Evolutionary conservation across 2,329 filamentous ascomycete genomes (phyloP), one percentile per base, ranked within the genome.

Genomic region (Penicillium sp.): DNA sequence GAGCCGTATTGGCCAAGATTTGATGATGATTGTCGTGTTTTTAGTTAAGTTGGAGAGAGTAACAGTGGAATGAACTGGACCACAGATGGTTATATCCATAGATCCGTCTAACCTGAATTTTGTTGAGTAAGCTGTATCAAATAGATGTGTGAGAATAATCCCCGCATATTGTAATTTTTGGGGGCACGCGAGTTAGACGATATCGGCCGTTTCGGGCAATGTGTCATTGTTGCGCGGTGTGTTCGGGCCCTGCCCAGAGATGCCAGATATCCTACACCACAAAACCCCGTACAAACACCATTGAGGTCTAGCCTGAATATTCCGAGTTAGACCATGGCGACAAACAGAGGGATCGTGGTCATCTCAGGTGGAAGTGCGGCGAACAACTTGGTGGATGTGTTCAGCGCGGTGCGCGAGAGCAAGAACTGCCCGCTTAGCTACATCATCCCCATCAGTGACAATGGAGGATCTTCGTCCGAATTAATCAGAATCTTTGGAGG

Each of bases 351-450:
- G 55, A 87, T 96, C 54, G 90, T 92, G 21, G 88, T 96, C 47
- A 94, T 97, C 73, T 95, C 92, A 0, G 92, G 92, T 38, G 92
- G 92, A 49, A 96, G 91, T 63, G 93, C 92, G n/a, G 92, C 93
- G 5, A 97, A 97, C 70, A 95, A 84, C 67, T 83, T 97, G 5
- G 93, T 97, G 39, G 93, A 97, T 71, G 90, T 96, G 10, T 97
- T 97, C 75, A 87, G 81, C 55, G 77, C 78, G 16, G 79, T 90
- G 32, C 80, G 84, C 11, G 75, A 86, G 58, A 86, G 82, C 63
- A 89, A 88, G 58, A 75, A 82, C 39, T 89, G 88, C 67, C 78
- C 82, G 2, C 76, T 95, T 40, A 91, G 85, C 74, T 95, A 96
- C 72, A 86, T 97, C 55, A 96, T 97, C 49, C 93, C 93, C 34